Conservation (phyloP, 257 asterid species). For the Pogostemon cablin region DNA sequence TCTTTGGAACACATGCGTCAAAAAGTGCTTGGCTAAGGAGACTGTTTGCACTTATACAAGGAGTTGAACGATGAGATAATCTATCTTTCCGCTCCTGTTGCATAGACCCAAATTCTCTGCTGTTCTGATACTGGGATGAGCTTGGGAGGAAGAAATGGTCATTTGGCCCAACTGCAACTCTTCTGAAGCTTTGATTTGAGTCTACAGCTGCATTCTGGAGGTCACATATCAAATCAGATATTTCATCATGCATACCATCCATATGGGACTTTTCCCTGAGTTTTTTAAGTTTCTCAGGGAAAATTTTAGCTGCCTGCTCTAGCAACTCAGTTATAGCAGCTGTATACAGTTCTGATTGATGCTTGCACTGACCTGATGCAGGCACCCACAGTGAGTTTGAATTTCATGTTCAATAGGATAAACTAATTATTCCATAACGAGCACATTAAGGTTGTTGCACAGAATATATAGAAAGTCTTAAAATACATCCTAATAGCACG, state of each 20-base stretch:
- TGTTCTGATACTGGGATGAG: constrained; percentile 51
- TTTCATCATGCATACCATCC: constrained; percentile 54
- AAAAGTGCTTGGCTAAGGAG: constrained; percentile 82
- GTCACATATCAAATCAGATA: constrained; percentile 74
- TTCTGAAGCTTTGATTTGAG: constrained; percentile 78
- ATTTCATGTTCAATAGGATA: background rate
- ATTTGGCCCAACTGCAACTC: constrained; percentile 77
- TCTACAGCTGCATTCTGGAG: constrained; percentile 89
- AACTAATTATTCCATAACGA: background rate
- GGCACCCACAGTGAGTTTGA: constrained; percentile 4
- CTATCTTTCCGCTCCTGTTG: constrained; percentile 59
- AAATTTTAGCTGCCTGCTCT: constrained; percentile 60
- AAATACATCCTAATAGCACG: background rate
- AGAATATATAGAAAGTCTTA: background rate
- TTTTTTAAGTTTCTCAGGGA: constrained; percentile 58
- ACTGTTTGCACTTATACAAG: constrained; percentile 64
- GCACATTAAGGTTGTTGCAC: background rate
- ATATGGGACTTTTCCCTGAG: constrained; percentile 59
- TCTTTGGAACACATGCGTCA: constrained; percentile 88
- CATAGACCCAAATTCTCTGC: constrained; percentile 43
- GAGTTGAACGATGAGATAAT: constrained; percentile 48
- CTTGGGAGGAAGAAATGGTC: constrained; percentile 88
- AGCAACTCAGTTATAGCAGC: constrained; percentile 62
- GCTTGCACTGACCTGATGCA: constrained; percentile 59
- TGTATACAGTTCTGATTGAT: constrained; percentile 50